Percentiles rank a stretch among this genome's conserved stretches.
phyloP scores from a whole-genome alignment of 352 stramenopile species.

The Achlya hypogyna region DNA sequence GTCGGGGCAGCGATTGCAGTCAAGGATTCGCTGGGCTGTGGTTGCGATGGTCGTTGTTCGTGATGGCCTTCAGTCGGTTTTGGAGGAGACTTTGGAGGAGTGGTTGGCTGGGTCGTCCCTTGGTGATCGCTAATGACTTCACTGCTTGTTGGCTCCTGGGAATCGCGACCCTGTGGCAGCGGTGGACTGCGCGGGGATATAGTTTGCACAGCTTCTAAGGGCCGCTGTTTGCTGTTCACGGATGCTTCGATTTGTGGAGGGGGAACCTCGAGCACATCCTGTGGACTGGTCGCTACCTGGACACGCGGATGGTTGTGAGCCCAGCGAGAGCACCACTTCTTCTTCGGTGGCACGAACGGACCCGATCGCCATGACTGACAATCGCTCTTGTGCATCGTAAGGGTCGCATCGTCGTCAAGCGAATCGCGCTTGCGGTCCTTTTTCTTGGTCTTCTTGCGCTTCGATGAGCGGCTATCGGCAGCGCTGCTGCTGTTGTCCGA shows the following conservation, averaged over 20 bases:
- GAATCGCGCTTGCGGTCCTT: conserved; percentile 13
- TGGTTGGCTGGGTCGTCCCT: too few relatives aligned
- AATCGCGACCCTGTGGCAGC: too few relatives aligned
- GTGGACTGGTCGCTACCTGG: background rate
- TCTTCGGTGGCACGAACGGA: conserved; percentile 12
- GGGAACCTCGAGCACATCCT: background rate
- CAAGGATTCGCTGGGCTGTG: too few relatives aligned
- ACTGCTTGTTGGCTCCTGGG: too few relatives aligned
- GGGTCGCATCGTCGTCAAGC: conserved; percentile 23
- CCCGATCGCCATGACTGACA: background rate
- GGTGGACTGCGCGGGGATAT: too few relatives aligned
- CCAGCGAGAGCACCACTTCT: conserved; percentile 18
- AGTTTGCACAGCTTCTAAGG: too few relatives aligned
- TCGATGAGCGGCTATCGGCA: conserved; percentile 1
- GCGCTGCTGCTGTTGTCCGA: conserved; percentile 26
- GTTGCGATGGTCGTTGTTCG: too few relatives aligned
- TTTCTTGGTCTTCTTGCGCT: conserved; percentile 33
- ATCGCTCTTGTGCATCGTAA: conserved; percentile 20
- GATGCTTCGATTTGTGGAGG: background rate
- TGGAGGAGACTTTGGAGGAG: too few relatives aligned
- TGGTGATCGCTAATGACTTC: too few relatives aligned
- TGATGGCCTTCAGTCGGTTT: too few relatives aligned
- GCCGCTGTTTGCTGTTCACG: background rate
- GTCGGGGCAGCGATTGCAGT: too few relatives aligned
- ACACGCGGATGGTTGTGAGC: conserved; percentile 6